Evolutionary conservation across 179 eudicot genomes (phyloP), one percentile per base, ranked within the genome.

Genomic region (Carnegiea gigantea): DNA sequence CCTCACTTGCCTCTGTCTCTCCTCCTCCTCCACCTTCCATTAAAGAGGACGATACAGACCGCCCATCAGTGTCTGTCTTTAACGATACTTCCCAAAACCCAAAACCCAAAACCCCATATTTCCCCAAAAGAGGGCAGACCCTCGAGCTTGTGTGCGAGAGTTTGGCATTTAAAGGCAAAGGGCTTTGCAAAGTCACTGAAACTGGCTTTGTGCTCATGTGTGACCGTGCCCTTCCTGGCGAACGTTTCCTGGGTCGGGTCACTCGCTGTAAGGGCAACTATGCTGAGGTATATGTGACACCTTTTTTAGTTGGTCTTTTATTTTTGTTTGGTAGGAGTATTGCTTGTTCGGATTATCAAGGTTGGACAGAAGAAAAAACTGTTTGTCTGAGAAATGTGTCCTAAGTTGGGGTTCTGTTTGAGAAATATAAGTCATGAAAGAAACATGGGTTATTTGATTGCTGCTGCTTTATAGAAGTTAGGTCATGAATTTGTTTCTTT

Each of bases 221-320:
- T 84, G 99, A 95, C 83, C 92, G 98, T n/a, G 98, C 93, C 28
- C 89, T 95, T 67, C 99, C 99, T 15, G 99, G 99, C 9, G 99
- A 95, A 72, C 90, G 92, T 38, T 94, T 95, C 73, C 20, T 95
- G 51, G 98, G 95, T 5, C 91, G 98, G 28, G 95, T 95, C 65
- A 91, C 98, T 9, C 93, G 99, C 2, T 89, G 89, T 21, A 94
- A 91, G 88, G 88, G 89, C 49, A 90, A 82, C 49, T 95, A 92
- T 83, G 95, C 97, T 46, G 99, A 95, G 98, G 99, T 93, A 62
- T 20, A 6, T 70, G 7, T 70, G 17, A 67, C 71, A 20, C 73
- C 46, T 23, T 62, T 71, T 5, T 15, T 24, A 7, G 17, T 2
- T 65, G 7, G 15, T 21, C 18, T 67, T 67, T 15, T 10, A 5